These are phyloP conservation scores for Diutina siamensis DNA, from an alignment of 1,139 yeast species.

Conservation along the genomic window DNA sequence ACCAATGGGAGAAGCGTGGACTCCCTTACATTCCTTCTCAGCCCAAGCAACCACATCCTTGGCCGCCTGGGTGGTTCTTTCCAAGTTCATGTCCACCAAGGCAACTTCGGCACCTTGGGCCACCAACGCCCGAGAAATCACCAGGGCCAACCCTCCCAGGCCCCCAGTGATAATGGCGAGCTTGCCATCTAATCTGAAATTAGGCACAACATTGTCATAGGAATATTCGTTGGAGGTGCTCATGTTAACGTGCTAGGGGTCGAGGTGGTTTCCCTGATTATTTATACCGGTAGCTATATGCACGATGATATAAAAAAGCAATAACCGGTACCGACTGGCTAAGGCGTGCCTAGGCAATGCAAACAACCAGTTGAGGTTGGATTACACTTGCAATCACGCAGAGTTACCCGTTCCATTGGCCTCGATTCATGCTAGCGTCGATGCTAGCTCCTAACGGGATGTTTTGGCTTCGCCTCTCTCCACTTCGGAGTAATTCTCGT, in stretches of 20 bases:
- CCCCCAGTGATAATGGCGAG: constrained; percentile 74
- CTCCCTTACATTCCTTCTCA: constrained; percentile 31
- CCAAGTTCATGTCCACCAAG: constrained; percentile 59
- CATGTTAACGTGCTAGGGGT: too few relatives aligned
- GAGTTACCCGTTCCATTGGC: too few relatives aligned
- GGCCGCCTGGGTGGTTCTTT: constrained; percentile 49
- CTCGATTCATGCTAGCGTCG: background rate
- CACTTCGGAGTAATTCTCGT: background rate
- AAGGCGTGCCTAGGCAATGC: too few relatives aligned
- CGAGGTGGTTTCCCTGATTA: too few relatives aligned
- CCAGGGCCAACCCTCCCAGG: constrained; percentile 67
- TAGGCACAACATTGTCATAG: constrained; percentile 36
- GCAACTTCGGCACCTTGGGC: constrained; percentile 51
- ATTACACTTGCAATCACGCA: too few relatives aligned
- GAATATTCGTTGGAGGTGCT: constrained; percentile 15
- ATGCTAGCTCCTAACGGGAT: background rate
- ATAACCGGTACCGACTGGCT: too few relatives aligned
- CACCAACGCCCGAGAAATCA: constrained; percentile 55
- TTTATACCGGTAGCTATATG: background rate
- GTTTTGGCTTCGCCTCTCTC: background rate
- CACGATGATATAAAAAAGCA: background rate
- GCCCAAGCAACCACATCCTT: constrained; percentile 48
- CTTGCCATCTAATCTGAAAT: constrained; percentile 58
- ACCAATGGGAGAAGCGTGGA: constrained; percentile 26
- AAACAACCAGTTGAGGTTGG: too few relatives aligned